Base-by-base conservation (phyloP, 2,329 filamentous ascomycete genomes). In the Lizonia empirigonia region DNA sequence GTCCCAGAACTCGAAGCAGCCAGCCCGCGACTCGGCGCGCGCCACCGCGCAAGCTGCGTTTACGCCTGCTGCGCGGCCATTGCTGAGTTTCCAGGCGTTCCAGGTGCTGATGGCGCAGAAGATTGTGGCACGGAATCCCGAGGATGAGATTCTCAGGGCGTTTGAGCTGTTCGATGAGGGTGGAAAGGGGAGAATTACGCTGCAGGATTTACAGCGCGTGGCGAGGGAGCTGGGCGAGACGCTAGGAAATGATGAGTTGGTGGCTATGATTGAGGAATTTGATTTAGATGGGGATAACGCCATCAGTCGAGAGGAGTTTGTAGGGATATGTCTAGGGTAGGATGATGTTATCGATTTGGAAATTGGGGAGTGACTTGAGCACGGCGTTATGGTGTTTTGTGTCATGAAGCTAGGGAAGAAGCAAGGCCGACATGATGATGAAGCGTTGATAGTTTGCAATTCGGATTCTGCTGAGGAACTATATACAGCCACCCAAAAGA, bases 251-350 rank as follows among this genome's bases (percentile, higher is more conserved):
- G 89, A 95, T 66, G 94, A 99, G 73, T 80, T 99, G 55, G 82
- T 85, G 63, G 91, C 91, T 59, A 99, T 99, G 94, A 94, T 99
- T 77, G 91, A 97, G 68, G 93, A 97, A 75, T 95, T 97, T 77
- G 94, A 99, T 77, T 82, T 97, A 59, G 90, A 96, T 69, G 93
- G 91, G 1, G 95, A 96, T 63, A 92, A 92, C 9, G 91, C 82
- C 50, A 85, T 87, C 59, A 81, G 78, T 38, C 71, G 82, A 63
- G 84, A 87, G 52, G 84, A 84, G 52, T 87, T 87, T 75, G 77
- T 87, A 62, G 80, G 81, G n/a, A 87, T 87, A 59, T 87, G 85
- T 71, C 76, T 86, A 71, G 77, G 76, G 13, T 70, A 39, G 30
- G 15, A 9, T 19, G 12, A 15, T 33, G 8, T 9, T 5, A 10